These are phyloP conservation scores for Alternaria burnsii DNA, from an alignment of 2,329 filamentous ascomycete species.

Conservation along the genomic window DNA sequence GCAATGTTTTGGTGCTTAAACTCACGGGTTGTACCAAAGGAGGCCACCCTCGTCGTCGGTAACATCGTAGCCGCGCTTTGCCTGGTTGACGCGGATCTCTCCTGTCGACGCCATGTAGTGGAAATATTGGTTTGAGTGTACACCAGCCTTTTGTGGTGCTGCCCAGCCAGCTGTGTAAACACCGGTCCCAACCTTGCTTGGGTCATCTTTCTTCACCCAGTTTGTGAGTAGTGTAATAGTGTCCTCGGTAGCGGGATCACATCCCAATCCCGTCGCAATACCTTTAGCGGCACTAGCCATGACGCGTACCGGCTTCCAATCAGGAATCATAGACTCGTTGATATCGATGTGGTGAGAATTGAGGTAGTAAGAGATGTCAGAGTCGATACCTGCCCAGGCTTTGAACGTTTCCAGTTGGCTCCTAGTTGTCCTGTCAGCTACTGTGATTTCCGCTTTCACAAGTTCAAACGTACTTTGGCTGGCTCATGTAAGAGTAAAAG, in stretches of 20 bases:
- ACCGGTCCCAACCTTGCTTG: constrained; percentile 77
- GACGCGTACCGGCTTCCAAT: constrained; percentile 80
- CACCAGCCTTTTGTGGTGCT: constrained; percentile 87
- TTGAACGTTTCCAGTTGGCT: constrained; percentile 93
- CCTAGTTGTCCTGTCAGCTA: constrained; percentile 80
- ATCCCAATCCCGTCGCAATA: constrained; percentile 80
- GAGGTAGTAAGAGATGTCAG: constrained; percentile 94
- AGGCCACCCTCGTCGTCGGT: constrained; percentile 79
- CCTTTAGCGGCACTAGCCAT: constrained; percentile 80
- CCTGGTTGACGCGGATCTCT: constrained; percentile 90
- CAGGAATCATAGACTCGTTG: constrained; percentile 89
- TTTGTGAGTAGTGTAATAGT: constrained; percentile 91
- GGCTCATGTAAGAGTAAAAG: constrained; percentile 97
- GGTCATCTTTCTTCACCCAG: constrained; percentile 78
- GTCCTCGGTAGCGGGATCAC: constrained; percentile 83
- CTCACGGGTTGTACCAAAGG: constrained; percentile 84
- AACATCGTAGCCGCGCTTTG: constrained; percentile 92
- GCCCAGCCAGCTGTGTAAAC: constrained; percentile 97
- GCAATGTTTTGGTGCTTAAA: constrained; percentile 15
- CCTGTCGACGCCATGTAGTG: constrained; percentile 88
- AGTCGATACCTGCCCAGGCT: constrained; percentile 90
- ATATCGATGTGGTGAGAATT: constrained; percentile 96
- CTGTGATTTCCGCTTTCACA: constrained; percentile 38
- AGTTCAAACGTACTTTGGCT: constrained; percentile 59
- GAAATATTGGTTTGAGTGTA: constrained; percentile 98